Conservation (phyloP, 208 protist species). For the Leishmania tarentolae region DNA sequence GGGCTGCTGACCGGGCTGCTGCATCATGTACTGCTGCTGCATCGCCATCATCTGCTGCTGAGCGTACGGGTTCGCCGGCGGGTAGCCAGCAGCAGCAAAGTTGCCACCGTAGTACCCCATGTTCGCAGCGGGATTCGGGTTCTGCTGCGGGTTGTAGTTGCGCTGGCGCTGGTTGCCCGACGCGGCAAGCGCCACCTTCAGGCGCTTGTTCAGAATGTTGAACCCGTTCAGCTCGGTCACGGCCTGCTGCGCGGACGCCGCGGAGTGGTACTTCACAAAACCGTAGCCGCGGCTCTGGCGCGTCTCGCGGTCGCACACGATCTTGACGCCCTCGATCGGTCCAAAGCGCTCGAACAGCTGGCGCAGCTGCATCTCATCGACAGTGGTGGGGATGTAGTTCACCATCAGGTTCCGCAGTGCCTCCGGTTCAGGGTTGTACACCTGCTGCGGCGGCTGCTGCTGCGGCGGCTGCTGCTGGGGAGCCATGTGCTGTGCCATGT, state of each 20-base stretch:
- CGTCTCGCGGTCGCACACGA: constrained; percentile 87
- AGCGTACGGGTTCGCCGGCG: constrained; percentile 62
- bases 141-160: constrained; percentile 32
- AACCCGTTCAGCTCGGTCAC: constrained; percentile 85
- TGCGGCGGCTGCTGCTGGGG: constrained; percentile 42
- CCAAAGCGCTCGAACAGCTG: constrained; percentile 87
- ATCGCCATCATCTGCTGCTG: constrained; percentile 75
- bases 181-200: constrained; percentile 85
- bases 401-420: constrained; percentile 87
- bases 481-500: constrained; percentile 50
- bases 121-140: constrained; percentile 24
- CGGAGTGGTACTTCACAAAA: constrained; percentile 89
- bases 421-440: constrained; percentile 70
- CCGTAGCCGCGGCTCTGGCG: constrained; percentile 89
- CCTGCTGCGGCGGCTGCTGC: constrained; percentile 19
- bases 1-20: constrained; percentile 43
- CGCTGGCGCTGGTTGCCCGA: constrained; percentile 68
- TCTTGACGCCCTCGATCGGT: constrained; percentile 87
- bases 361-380: constrained; percentile 83
- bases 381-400: constrained; percentile 89
- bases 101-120: constrained; percentile 62
- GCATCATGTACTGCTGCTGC: constrained; percentile 67
- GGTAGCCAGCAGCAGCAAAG: constrained; percentile 55
- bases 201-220: constrained; percentile 87
- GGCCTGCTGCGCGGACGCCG: constrained; percentile 72